Percentiles rank a stretch among this genome's conserved stretches.
phyloP scores from a whole-genome alignment of 108 stramenopile species.

The Pseudonitzschia delicatissima region DNA sequence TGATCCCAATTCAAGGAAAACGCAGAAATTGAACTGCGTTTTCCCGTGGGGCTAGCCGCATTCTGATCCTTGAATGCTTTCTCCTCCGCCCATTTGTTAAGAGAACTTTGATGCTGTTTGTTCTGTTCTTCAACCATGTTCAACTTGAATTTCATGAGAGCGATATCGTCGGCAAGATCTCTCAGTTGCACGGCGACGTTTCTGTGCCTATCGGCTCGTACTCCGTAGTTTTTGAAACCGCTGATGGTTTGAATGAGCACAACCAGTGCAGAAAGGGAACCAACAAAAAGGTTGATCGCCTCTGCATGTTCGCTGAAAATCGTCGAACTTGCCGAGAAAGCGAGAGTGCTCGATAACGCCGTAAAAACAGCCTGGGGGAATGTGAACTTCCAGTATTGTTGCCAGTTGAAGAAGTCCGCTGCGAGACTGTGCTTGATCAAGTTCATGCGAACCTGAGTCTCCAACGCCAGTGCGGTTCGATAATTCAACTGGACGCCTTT shows the following conservation, averaged over 20 bases:
- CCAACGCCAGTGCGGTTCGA: no score
- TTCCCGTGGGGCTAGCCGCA: no score
- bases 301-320: not conserved
- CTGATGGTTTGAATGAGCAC: conserved; percentile 2
- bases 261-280: not conserved
- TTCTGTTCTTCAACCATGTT: not conserved
- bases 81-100: not conserved
- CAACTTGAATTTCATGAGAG: not conserved
- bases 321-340: not conserved
- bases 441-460: no score
- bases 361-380: not conserved
- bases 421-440: not conserved
- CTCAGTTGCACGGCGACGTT: not conserved
- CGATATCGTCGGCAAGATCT: not conserved
- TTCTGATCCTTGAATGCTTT: not conserved
- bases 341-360: not conserved
- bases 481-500: no score
- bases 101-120: not conserved
- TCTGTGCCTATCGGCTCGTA: not conserved
- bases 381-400: not conserved
- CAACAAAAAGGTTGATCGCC: not conserved
- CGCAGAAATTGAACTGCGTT: not conserved
- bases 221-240: not conserved
- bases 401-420: not conserved
- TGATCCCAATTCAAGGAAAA: not conserved